Conservation (phyloP, 1,284 basidiomycete species). For the Exobasidium rhododendri region DNA sequence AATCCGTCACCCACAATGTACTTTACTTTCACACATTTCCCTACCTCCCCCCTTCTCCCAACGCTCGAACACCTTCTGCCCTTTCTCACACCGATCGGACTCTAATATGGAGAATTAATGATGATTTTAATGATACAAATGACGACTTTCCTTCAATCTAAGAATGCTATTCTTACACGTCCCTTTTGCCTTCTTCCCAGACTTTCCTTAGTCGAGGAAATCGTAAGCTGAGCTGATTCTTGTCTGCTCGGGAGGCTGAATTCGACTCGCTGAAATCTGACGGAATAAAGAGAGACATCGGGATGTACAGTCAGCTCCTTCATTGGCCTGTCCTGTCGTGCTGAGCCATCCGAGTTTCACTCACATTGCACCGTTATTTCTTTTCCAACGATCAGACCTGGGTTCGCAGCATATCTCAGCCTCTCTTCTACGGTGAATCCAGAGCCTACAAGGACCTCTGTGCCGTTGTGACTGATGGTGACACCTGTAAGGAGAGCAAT, state of each 20-base stretch:
- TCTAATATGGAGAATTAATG: too few species aligned
- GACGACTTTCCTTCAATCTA: too few species aligned
- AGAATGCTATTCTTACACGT: too few species aligned
- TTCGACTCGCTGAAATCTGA: background rate
- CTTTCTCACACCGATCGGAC: too few species aligned
- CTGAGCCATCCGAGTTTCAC: background rate
- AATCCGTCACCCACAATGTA: too few species aligned
- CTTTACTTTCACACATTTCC: too few species aligned
- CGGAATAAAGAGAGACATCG: background rate
- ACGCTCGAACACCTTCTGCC: too few species aligned
- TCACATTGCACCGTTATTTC: constrained; percentile 1
- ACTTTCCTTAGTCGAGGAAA: constrained; percentile 3
- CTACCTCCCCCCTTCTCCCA: too few species aligned
- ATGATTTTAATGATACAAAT: too few species aligned
- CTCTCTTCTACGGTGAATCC: constrained; percentile 7
- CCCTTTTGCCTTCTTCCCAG: constrained; percentile 7
- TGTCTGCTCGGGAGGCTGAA: background rate
- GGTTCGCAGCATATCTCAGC: constrained; percentile 3
- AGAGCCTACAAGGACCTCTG: constrained; percentile 2
- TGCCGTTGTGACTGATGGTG: background rate
- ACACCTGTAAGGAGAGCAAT: background rate
- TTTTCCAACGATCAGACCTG: constrained; percentile 7
- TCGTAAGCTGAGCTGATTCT: constrained; percentile 3
- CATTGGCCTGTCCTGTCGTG: too few species aligned
- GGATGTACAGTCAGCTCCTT: too few species aligned